Evolutionary conservation across 169 alveolate genomes (phyloP), one percentile per base, ranked within the genome.

Genomic region (Plasmodium chabaudi): DNA sequence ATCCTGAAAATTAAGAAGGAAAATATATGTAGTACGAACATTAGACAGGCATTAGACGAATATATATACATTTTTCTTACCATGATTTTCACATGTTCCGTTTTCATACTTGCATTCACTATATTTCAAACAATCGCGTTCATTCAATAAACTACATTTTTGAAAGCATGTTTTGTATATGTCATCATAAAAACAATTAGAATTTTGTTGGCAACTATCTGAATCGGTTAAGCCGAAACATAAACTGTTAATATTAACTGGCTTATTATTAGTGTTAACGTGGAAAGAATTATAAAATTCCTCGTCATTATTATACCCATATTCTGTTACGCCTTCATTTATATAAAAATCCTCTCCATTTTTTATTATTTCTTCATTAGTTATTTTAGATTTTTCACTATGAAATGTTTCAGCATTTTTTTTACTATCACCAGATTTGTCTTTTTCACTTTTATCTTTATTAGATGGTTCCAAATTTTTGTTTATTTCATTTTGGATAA

Each of bases 61-160:
- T 61, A 15, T 61, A 61, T 27, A 61, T 23, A 7, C 42, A 34
- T 34, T 34, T 34, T 34, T 34, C 51, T 9, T 75, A 75, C 88
- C 88, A 63, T 75, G 69, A 64, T 75, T 75, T 64, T 75, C 70
- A 46, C 88, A 75, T 12, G 77, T 69, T 10, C 65, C 56, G n/a
- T 27, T 49, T 17, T 56, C 27, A 25, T 23, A 2, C 67, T 75
- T 75, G 61, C 88, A 75, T 67, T 75, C 88, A 1, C 67, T 63
- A 17, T 63, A 75, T 46, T 19, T 46, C 13, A 39, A 75, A 56
- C 88, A 75, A 3, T 75, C 75, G 5, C 23, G 15, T 64, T 63
- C 88, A 23, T 56, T 67, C 47, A 75, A n/a, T 15, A 9, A 19
- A 25, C 34, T 63, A 57, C 88, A 75, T 27, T 63, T 75, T 25